Evolutionary conservation across 345 rosid genomes (phyloP).

Genomic region (Eucalyptus regnans): DNA sequence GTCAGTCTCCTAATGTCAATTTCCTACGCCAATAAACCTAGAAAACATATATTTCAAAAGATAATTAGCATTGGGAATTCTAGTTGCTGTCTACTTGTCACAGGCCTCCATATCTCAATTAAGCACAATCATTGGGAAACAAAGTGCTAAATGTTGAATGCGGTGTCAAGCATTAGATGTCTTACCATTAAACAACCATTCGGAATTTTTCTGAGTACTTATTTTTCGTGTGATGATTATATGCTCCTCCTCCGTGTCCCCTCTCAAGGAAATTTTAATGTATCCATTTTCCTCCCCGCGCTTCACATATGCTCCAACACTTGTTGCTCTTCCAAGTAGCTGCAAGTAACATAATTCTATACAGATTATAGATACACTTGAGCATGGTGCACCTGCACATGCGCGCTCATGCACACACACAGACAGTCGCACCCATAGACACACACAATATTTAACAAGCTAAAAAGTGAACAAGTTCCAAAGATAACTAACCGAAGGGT

Average conservation of each 20-base stretch:
- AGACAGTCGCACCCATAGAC: background rate
- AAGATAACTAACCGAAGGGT: conserved; percentile 61
- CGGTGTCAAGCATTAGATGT: background rate
- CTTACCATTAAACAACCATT: conserved; percentile 81
- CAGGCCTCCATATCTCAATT: background rate
- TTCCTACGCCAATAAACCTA: background rate
- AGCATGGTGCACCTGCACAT: background rate
- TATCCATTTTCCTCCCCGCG: conserved; percentile 76
- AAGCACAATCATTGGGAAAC: background rate
- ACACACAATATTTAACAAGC: background rate
- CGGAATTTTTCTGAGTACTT: conserved; percentile 73
- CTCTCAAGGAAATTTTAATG: conserved; percentile 68
- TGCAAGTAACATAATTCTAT: conserved; percentile 8
- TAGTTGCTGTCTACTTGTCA: background rate
- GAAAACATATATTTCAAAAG: background rate
- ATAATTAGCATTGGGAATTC: background rate
- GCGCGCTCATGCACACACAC: accelerated
- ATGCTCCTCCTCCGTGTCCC: conserved; percentile 38
- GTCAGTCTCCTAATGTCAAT: background rate
- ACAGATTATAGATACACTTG: background rate
- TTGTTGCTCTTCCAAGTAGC: conserved; percentile 90
- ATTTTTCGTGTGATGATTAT: conserved; percentile 57
- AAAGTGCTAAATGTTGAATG: background rate
- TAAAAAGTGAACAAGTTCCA: background rate
- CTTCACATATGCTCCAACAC: conserved; percentile 85